These are phyloP conservation scores for Coemansia sp. DNA, from an alignment of 192 early-diverging fungal genomes.

Conservation along the genomic window DNA sequence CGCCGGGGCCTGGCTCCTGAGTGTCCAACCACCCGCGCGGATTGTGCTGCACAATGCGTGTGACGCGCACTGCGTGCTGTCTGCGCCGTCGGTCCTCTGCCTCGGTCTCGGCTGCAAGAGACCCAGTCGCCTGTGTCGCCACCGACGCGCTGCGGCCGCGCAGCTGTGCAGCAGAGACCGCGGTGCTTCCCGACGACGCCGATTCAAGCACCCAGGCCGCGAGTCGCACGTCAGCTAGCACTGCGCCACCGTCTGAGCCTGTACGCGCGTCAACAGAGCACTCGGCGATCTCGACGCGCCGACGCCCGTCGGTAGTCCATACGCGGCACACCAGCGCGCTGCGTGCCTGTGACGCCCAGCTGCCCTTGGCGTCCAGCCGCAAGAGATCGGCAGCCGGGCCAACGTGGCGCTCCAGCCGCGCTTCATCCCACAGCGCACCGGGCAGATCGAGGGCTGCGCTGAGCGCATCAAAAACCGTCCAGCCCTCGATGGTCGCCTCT, in stretches of 20 bases:
- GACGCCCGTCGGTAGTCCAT: slow-evolving; percentile 26
- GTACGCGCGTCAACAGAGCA: slow-evolving; percentile 10
- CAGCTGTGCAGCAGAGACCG: not conserved
- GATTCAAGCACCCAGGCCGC: slow-evolving; percentile 39
- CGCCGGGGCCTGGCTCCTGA: not conserved
- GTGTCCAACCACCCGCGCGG: slow-evolving; percentile 42
- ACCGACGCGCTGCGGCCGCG: slow-evolving; percentile 15
- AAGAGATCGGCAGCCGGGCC: slow-evolving; percentile 4
- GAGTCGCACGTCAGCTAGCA: slow-evolving; percentile 33
- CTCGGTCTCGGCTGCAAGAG: slow-evolving; percentile 30
- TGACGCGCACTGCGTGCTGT: slow-evolving; percentile 34
- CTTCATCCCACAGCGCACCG: slow-evolving; percentile 22
- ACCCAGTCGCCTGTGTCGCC: slow-evolving; percentile 15
- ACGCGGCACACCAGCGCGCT: slow-evolving; percentile 27
- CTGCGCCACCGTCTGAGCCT: not conserved
- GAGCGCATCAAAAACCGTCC: slow-evolving; percentile 43
- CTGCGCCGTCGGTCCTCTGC: slow-evolving; percentile 23
- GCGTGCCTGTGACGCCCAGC: slow-evolving; percentile 35
- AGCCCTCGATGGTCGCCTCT: slow-evolving; percentile 27
- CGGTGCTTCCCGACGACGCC: not conserved
- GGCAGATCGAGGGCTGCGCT: slow-evolving; percentile 6
- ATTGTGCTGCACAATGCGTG: slow-evolving; percentile 26
- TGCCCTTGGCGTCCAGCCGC: slow-evolving; percentile 7
- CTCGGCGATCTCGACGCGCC: slow-evolving; percentile 41
- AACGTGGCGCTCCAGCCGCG: slow-evolving; percentile 8